Conservation (phyloP, 768 basidiomycete genomes). For the Rhodosporidiobolus sp. region DNA sequence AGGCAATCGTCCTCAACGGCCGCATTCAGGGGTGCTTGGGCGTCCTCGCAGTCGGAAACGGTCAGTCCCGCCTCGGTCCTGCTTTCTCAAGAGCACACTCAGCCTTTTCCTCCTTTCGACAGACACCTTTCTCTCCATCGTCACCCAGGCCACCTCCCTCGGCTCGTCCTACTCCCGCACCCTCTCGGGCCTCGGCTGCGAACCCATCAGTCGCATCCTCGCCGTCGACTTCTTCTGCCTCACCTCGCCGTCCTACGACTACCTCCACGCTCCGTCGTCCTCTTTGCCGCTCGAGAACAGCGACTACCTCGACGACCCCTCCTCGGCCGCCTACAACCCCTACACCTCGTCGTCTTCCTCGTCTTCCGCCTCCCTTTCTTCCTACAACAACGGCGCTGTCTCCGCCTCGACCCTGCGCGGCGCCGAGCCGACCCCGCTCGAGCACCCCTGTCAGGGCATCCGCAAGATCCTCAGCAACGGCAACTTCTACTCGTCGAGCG, state of each 20-base stretch:
- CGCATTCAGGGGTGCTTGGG: slow-evolving; percentile 25
- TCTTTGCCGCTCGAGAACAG: not conserved
- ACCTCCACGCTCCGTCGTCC: slow-evolving; percentile 54
- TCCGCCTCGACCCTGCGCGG: slow-evolving; percentile 40
- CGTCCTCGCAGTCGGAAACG: slow-evolving; percentile 26
- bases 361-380: slow-evolving; percentile 53
- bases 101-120: not conserved
- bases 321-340: not conserved
- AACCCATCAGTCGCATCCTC: slow-evolving; percentile 71
- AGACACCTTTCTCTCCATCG: slow-evolving; percentile 83
- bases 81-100: not conserved
- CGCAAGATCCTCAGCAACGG: slow-evolving; percentile 87
- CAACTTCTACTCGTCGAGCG: slow-evolving; percentile 85
- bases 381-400: slow-evolving; percentile 51
- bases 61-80: slow-evolving; percentile 8
- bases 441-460: slow-evolving; percentile 86
- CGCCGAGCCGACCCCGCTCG: slow-evolving; percentile 56
- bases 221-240: slow-evolving; percentile 86
- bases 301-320: slow-evolving; percentile 10
- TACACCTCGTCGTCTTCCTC: not conserved
- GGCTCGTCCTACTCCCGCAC: slow-evolving; percentile 48
- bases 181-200: slow-evolving; percentile 61
- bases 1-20: slow-evolving; percentile 59
- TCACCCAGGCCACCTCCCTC: slow-evolving; percentile 68
- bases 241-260: slow-evolving; percentile 80